Conservation (phyloP, 805 yeast species). For the Candida fluviatilis region DNA sequence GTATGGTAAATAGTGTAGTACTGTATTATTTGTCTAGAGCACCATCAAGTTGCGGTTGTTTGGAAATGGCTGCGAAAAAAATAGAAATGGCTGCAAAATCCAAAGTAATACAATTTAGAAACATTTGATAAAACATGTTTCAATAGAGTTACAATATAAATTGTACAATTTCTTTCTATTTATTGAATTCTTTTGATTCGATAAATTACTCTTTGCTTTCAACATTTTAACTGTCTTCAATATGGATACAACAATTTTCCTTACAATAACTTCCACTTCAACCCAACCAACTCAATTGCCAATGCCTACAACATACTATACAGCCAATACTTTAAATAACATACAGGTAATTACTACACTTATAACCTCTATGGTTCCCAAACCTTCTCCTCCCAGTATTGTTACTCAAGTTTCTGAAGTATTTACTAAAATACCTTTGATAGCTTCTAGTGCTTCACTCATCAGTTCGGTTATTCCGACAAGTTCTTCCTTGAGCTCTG, state of each 20-base stretch:
- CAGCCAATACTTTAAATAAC: neutral
- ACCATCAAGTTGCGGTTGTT: too few species aligned
- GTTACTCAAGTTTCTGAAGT: constrained; percentile 1
- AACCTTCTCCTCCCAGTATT: constrained; percentile 4
- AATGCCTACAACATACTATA: neutral
- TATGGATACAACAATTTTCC: constrained; percentile 6
- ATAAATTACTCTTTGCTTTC: too few species aligned
- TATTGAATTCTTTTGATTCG: too few species aligned
- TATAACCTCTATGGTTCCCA: neutral
- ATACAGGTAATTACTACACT: neutral
- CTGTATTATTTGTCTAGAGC: too few species aligned
- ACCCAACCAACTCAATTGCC: constrained; percentile 3
- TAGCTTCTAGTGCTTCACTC: neutral
- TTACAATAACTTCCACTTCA: constrained; percentile 9
- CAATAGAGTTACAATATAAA: too few species aligned
- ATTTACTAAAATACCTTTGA: neutral
- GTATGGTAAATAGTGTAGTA: too few species aligned
- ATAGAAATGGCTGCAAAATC: neutral
- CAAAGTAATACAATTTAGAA: neutral
- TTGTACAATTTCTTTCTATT: too few species aligned
- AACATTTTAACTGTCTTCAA: neutral
- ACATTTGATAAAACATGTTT: neutral
- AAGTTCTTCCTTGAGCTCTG: neutral
- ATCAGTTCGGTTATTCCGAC: constrained; percentile 1
- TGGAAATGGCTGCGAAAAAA: constrained; percentile 1